Percentiles rank a stretch among this genome's conserved stretches.
Conservation (phyloP, 2,329 filamentous ascomycete genomes). For the Botryotinia convoluta region DNA sequence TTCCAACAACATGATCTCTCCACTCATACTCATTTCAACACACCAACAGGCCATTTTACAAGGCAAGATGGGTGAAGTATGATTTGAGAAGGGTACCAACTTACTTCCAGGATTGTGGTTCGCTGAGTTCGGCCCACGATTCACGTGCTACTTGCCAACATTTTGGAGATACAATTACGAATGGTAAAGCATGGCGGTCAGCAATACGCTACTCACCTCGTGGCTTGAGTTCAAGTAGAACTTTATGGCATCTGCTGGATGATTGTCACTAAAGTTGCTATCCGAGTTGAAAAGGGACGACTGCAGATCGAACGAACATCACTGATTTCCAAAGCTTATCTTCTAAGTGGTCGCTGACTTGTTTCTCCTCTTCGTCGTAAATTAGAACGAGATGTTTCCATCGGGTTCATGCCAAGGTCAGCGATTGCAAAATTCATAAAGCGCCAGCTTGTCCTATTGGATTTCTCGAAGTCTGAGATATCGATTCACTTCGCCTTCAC, state of each 20-base stretch:
- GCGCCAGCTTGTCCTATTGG: neutral
- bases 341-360: neutral
- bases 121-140: neutral
- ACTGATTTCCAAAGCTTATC: neutral
- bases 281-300: neutral
- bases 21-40: neutral
- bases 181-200: neutral
- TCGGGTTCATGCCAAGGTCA: neutral
- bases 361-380: neutral
- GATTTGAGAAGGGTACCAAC: neutral
- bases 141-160: neutral
- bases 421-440: neutral
- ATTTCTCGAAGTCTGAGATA: neutral
- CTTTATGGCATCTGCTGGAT: neutral
- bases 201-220: neutral
- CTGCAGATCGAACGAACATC: neutral
- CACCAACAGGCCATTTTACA: neutral
- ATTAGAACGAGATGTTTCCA: neutral
- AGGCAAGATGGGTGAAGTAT: neutral
- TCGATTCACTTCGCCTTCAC: neutral
- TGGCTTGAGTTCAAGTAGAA: neutral
- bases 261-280: neutral
- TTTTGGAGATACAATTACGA: neutral
- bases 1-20: neutral
- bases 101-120: neutral